Evolutionary conservation across 2,329 filamentous ascomycete genomes (phyloP), one percentile per base, ranked within the genome.

Genomic region (Thelonectria olida): DNA sequence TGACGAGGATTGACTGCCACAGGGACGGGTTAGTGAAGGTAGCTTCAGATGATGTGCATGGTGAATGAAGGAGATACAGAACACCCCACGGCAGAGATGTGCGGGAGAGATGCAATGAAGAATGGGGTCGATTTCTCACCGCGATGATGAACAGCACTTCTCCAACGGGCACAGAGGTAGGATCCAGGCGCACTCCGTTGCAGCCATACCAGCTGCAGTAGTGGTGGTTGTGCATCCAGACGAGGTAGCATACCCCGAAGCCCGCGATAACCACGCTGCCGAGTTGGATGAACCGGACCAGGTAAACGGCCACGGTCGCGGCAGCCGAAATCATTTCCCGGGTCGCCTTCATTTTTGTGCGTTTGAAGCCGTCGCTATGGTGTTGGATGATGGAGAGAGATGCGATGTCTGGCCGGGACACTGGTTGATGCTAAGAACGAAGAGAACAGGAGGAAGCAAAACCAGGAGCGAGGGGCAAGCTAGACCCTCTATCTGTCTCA

Each of bases 61-160:
- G n/a, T 12, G 13, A n/a, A 23, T 8, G 23, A 28, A 17, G 12
- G 12, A 48, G 47, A 34, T 22, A n/a, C n/a, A n/a, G n/a, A n/a
- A n/a, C n/a, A n/a, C n/a, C n/a, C n/a, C n/a, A n/a, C n/a, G n/a
- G n/a, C n/a, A n/a, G n/a, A n/a, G n/a, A n/a, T n/a, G n/a, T n/a
- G n/a, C n/a, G n/a, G n/a, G n/a, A 31, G 10, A 36, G 34, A 5
- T 36, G 6, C 34, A 15, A n/a, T n/a, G 17, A 23, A 38, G 28
- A 50, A 50, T 9, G 47, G 31, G 15, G 6, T 17, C 7, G 13
- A 23, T 34, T 34, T 8, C 47, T 50, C 13, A 50, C 47, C 13
- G 28, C 47, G 10, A 13, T 50, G 28, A 50, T 50, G 47, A 50
- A 38, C 47, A 50, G 22, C 9, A 50, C 47, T 27, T 50, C 47